Evolutionary conservation across 2,329 filamentous ascomycete genomes (phyloP).

Genomic region (Xylaria sp.): DNA sequence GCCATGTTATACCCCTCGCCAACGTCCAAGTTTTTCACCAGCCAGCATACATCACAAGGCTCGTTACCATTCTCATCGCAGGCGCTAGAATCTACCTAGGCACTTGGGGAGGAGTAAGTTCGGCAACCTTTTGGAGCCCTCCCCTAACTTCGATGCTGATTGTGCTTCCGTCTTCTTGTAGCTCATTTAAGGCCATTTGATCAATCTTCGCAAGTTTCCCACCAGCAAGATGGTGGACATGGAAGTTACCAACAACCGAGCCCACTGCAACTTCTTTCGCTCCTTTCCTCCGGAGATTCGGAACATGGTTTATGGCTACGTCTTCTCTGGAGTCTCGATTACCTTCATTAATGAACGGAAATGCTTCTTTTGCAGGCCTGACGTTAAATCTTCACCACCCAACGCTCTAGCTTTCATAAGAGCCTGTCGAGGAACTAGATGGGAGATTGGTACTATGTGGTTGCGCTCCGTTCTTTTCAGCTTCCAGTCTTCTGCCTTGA

Average conservation of each 20-base stretch:
- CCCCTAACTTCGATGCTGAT: not conserved
- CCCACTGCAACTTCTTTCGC: not conserved
- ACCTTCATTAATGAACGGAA: not conserved
- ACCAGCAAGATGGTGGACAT: not conserved
- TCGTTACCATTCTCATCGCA: not conserved
- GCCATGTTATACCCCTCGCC: not conserved
- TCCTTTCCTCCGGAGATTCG: not conserved
- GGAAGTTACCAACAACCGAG: not conserved
- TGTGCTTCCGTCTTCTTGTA: not conserved
- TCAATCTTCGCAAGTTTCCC: not conserved
- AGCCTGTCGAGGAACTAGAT: not conserved
- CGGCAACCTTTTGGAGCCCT: not conserved
- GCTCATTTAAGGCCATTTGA: not conserved
- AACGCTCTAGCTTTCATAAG: conserved; percentile 2
- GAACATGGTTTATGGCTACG: not conserved
- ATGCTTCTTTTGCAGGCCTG: not conserved
- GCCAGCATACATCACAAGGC: not conserved
- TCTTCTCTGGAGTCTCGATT: not conserved
- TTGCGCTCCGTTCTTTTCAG: not conserved
- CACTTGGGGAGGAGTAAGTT: not conserved
- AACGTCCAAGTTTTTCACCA: not conserved
- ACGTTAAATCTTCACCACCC: not conserved
- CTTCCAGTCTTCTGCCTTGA: not conserved
- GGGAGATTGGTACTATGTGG: conserved; percentile 6
- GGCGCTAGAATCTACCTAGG: not conserved